These are phyloP conservation scores for Carallia brachiata DNA, from an alignment of 345 rosid genomes.

Conservation along the genomic window DNA sequence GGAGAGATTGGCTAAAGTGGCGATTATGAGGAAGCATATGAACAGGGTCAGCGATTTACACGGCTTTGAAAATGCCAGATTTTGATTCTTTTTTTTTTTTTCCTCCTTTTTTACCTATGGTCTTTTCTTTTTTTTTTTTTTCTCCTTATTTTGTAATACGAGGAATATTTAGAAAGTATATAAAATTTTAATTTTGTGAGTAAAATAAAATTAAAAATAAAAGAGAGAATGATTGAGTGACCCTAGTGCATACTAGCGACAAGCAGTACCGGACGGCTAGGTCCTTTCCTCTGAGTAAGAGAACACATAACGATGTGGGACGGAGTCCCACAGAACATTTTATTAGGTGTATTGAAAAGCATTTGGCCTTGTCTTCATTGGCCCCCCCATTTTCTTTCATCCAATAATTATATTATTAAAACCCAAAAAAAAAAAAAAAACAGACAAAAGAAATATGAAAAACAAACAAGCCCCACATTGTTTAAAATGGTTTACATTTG, in stretches of 20 bases:
- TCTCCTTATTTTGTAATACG: constrained; percentile 30
- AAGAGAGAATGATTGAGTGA: constrained; percentile 11
- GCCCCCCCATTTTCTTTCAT: too few species aligned
- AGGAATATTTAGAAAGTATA: constrained; percentile 15
- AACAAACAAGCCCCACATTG: too few species aligned
- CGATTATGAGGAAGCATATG: constrained; percentile 84
- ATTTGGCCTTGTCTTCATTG: constrained; percentile 1
- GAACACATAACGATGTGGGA: neutral
- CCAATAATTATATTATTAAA: too few species aligned
- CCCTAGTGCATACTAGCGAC: constrained; percentile 21
- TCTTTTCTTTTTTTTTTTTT: neutral
- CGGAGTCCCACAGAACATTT: constrained; percentile 9
- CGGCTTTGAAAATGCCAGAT: constrained; percentile 94
- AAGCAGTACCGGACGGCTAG: constrained; percentile 37
- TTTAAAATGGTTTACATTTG: too few species aligned
- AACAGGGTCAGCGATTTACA: constrained; percentile 93
- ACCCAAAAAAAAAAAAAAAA: too few species aligned
- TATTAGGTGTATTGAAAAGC: neutral
- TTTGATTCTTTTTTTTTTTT: constrained; percentile 30
- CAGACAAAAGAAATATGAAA: too few species aligned
- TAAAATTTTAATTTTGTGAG: neutral
- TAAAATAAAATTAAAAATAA: constrained; percentile 7
- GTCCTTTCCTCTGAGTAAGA: constrained; percentile 29
- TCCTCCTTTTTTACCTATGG: neutral
- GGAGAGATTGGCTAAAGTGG: constrained; percentile 85